Percentiles rank a stretch among this genome's conserved stretches.
Conservation (phyloP, 2,329 filamentous ascomycete species). For the Ceratocystis smalleyi region DNA sequence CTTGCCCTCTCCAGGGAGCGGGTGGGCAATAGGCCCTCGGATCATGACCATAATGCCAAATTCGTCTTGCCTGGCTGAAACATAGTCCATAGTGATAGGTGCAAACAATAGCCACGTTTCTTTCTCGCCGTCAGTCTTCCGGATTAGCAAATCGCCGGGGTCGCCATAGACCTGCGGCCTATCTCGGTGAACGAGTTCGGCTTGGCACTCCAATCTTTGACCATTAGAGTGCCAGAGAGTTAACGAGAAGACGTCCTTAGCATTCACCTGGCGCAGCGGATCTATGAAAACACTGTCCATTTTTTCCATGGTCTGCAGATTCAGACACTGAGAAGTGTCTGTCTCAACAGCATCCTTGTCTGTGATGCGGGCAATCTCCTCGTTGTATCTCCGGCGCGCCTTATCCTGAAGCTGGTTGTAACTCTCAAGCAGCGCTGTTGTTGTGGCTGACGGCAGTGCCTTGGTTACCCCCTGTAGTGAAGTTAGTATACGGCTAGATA, state of each 20-base stretch:
- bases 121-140: constrained; percentile 64
- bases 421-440: constrained; percentile 27
- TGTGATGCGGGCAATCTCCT: constrained; percentile 55
- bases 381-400: constrained; percentile 47
- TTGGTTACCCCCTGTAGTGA: constrained; percentile 38
- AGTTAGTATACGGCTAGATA: neutral
- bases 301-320: constrained; percentile 60
- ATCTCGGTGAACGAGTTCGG: constrained; percentile 77
- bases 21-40: constrained; percentile 35
- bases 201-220: constrained; percentile 73
- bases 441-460: constrained; percentile 34
- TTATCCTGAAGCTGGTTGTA: constrained; percentile 64
- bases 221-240: constrained; percentile 77
- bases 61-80: constrained; percentile 65
- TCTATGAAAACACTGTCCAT: constrained; percentile 58
- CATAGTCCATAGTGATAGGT: constrained; percentile 55
- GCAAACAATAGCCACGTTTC: constrained; percentile 75
- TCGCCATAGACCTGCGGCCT: constrained; percentile 51
- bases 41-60: constrained; percentile 77
- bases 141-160: constrained; percentile 75
- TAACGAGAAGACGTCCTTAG: constrained; percentile 79
- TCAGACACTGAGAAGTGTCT: constrained; percentile 64
- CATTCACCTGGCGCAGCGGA: constrained; percentile 63
- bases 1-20: constrained; percentile 35
- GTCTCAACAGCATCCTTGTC: constrained; percentile 79